A percentile compares a stretch with the other conserved stretches of the same genome.
These are phyloP conservation scores for Erythrophleum ivorense DNA, from an alignment of 331 rosid species.

Conservation along the genomic window DNA sequence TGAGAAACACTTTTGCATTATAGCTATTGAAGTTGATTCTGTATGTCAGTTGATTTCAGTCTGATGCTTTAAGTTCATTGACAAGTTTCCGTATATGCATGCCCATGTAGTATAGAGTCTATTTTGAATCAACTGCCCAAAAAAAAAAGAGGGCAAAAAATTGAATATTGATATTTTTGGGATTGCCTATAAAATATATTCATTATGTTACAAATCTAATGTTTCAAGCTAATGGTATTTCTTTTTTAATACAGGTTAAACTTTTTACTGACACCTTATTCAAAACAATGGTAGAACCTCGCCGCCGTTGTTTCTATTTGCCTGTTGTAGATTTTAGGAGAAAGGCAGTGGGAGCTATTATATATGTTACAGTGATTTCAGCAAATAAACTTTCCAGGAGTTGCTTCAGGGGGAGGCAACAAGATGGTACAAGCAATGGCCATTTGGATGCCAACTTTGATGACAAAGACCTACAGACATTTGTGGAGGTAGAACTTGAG, in stretches of 20 bases:
- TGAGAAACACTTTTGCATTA: neutral
- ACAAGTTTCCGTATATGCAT: neutral
- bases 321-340: conserved; percentile 70
- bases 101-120: neutral
- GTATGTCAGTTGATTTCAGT: conserved; percentile 15
- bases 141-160: neutral
- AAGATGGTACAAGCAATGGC: conserved; percentile 43
- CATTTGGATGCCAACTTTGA: conserved; percentile 45
- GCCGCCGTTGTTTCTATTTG: conserved; percentile 73
- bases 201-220: neutral
- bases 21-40: neutral
- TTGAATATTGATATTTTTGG: neutral
- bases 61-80: conserved; percentile 18
- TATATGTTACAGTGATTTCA: conserved; percentile 75
- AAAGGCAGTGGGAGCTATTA: conserved; percentile 73
- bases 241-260: conserved; percentile 57
- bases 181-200: conserved; percentile 1
- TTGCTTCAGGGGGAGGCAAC: conserved; percentile 59
- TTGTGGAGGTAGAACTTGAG: conserved; percentile 83
- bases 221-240: conserved; percentile 15
- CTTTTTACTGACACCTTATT: conserved; percentile 65
- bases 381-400: conserved; percentile 65
- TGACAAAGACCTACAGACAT: conserved; percentile 68
- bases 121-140: neutral
- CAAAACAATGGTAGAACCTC: conserved; percentile 89